phyloP scores from a whole-genome alignment of 1,139 yeast genomes.

The Debaryomyces fabryi region DNA sequence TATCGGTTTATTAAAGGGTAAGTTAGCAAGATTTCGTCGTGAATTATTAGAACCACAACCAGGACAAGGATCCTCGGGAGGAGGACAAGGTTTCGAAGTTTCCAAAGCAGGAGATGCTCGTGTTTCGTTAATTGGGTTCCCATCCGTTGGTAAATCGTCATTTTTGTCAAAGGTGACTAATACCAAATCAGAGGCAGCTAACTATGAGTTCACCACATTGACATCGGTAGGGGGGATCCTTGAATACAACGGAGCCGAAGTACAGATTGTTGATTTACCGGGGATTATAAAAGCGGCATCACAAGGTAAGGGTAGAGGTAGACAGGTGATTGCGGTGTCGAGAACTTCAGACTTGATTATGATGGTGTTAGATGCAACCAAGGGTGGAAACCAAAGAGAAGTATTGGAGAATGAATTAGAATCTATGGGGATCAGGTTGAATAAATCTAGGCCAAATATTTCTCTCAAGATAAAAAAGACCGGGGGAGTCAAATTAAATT shows the following conservation, averaged over 20 bases:
- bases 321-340: slow-evolving; percentile 95
- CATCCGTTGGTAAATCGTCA: slow-evolving; percentile 96
- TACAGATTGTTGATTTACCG: slow-evolving; percentile 93
- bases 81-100: slow-evolving; percentile 92
- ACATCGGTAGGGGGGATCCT: slow-evolving; percentile 96
- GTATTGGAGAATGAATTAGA: slow-evolving; percentile 89
- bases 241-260: slow-evolving; percentile 94
- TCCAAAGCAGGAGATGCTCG: slow-evolving; percentile 96
- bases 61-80: slow-evolving; percentile 64
- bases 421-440: slow-evolving; percentile 89
- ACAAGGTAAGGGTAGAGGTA: slow-evolving; percentile 96
- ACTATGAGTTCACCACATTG: slow-evolving; percentile 91
- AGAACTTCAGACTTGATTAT: slow-evolving; percentile 90
- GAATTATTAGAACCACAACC: slow-evolving; percentile 91
- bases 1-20: slow-evolving; percentile 89
- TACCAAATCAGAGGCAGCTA: slow-evolving; percentile 93
- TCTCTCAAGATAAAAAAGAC: slow-evolving; percentile 77
- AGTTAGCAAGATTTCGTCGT: slow-evolving; percentile 90
- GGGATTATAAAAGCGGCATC: slow-evolving; percentile 97
- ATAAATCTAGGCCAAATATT: slow-evolving; percentile 80
- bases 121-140: slow-evolving; percentile 93
- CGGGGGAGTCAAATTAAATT: slow-evolving; percentile 87
- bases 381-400: slow-evolving; percentile 83
- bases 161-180: slow-evolving; percentile 84
- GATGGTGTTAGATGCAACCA: slow-evolving; percentile 96